Conservation (phyloP, 331 rosid species). For the Pyrus hybrid region DNA sequence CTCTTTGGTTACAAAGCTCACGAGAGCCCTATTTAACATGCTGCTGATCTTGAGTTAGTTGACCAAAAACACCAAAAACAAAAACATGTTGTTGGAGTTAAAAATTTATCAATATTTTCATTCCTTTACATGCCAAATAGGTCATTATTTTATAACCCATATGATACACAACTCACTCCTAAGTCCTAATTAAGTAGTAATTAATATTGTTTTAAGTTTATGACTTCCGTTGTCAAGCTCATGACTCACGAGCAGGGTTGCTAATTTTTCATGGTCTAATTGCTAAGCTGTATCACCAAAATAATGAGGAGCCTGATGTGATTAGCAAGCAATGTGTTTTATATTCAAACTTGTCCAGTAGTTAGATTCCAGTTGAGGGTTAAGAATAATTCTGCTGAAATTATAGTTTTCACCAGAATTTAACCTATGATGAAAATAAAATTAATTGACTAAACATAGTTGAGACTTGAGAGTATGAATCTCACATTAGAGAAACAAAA, state of each 20-base stretch:
- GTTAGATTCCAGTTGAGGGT: not conserved
- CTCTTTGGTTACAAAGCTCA: not conserved
- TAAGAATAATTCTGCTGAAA: too few species aligned
- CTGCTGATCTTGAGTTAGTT: not conserved
- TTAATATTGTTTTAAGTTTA: not conserved
- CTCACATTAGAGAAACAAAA: not conserved
- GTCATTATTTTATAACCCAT: not conserved
- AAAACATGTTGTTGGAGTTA: not conserved
- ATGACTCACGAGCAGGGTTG: conserved; percentile 20
- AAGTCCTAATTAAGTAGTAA: too few species aligned
- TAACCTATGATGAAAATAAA: too few species aligned
- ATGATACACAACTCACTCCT: not conserved
- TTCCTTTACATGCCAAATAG: not conserved
- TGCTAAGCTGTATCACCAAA: not conserved
- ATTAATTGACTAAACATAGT: too few species aligned
- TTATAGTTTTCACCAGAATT: too few species aligned
- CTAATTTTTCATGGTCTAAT: not conserved
- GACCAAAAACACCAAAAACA: not conserved
- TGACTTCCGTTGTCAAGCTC: conserved; percentile 8
- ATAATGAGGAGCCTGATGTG: not conserved
- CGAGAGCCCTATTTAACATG: not conserved
- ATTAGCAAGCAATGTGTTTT: not conserved
- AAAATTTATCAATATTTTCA: not conserved
- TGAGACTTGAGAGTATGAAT: not conserved
- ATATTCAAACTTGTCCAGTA: not conserved